These are phyloP conservation scores for Euphorbia celastroides DNA, from an alignment of 441 rosid genomes.

Conservation along the genomic window DNA sequence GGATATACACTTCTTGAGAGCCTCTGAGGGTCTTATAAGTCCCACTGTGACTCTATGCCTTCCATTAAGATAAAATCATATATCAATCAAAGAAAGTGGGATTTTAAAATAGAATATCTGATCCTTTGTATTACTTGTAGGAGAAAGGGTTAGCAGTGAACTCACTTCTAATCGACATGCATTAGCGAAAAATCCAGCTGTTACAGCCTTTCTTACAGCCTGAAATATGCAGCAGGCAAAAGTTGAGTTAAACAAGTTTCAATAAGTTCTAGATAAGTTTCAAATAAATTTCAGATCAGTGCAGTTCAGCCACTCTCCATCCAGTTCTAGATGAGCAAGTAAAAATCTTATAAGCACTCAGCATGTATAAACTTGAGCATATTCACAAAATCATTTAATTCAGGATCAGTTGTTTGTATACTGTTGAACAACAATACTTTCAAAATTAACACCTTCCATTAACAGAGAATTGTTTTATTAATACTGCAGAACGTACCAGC, in stretches of 20 bases:
- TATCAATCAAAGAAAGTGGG: conserved; percentile 5
- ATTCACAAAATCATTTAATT: not conserved
- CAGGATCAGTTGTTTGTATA: not conserved
- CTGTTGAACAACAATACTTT: not conserved
- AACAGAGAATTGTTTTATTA: not conserved
- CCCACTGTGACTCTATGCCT: conserved; percentile 75
- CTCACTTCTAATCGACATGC: conserved; percentile 80
- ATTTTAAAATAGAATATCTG: not conserved
- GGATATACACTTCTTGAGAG: conserved; percentile 84
- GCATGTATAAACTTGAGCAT: not conserved
- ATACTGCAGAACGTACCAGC: conserved; percentile 43
- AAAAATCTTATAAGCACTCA: not conserved
- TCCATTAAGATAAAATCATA: conserved; percentile 12
- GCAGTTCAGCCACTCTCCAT: no score
- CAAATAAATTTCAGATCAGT: no score
- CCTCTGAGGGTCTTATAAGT: conserved; percentile 89
- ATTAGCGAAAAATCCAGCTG: conserved; percentile 85
- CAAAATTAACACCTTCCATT: not conserved
- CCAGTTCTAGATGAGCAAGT: no score
- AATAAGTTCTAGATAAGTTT: no score
- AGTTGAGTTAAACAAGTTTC: not conserved
- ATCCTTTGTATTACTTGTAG: not conserved
- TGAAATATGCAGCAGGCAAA: conserved; percentile 22
- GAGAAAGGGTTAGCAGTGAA: conserved; percentile 2
- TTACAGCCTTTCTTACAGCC: conserved; percentile 79